Evolutionary conservation across 1,139 yeast species (phyloP).

Genomic region (Saccharomyces hybrid): DNA sequence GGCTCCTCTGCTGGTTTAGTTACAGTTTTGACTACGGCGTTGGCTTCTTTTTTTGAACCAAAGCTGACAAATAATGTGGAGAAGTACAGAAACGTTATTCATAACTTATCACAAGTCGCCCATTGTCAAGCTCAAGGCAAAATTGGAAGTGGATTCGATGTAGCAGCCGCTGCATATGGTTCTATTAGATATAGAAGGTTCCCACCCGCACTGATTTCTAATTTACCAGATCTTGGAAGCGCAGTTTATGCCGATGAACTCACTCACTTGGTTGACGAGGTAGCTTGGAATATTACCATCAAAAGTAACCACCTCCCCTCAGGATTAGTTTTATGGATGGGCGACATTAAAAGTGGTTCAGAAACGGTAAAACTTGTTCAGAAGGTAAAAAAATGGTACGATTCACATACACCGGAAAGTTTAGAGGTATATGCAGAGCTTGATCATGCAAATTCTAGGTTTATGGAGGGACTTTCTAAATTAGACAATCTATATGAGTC

Average conservation of each 20-base stretch:
- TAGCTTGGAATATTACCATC: slow-evolving; percentile 53
- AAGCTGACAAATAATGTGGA: slow-evolving; percentile 29
- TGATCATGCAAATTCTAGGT: slow-evolving; percentile 48
- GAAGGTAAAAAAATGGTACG: slow-evolving; percentile 65
- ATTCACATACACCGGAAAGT: slow-evolving; percentile 45
- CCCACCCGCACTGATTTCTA: slow-evolving; percentile 44
- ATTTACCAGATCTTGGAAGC: slow-evolving; percentile 29
- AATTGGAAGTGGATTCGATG: slow-evolving; percentile 94
- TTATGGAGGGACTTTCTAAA: slow-evolving; percentile 43
- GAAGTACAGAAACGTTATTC: slow-evolving; percentile 39
- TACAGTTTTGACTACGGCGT: slow-evolving; percentile 66
- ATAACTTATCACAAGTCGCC: slow-evolving; percentile 79
- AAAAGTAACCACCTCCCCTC: slow-evolving; percentile 57
- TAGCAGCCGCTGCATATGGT: slow-evolving; percentile 91
- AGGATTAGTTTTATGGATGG: slow-evolving; percentile 69
- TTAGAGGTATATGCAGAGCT: slow-evolving; percentile 46
- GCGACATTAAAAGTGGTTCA: slow-evolving; percentile 87
- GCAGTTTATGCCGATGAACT: slow-evolving; percentile 29
- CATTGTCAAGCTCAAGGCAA: slow-evolving; percentile 94
- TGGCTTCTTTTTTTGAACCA: slow-evolving; percentile 43
- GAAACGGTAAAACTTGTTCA: slow-evolving; percentile 88
- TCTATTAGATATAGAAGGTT: slow-evolving; percentile 78
- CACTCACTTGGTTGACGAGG: slow-evolving; percentile 36
- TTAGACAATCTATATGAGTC: slow-evolving; percentile 32
- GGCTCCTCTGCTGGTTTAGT: slow-evolving; percentile 96